Percentiles rank a stretch among this genome's conserved stretches.
These are phyloP conservation scores for Lepidium campestre DNA, from an alignment of 441 rosid species.

Conservation along the genomic window DNA sequence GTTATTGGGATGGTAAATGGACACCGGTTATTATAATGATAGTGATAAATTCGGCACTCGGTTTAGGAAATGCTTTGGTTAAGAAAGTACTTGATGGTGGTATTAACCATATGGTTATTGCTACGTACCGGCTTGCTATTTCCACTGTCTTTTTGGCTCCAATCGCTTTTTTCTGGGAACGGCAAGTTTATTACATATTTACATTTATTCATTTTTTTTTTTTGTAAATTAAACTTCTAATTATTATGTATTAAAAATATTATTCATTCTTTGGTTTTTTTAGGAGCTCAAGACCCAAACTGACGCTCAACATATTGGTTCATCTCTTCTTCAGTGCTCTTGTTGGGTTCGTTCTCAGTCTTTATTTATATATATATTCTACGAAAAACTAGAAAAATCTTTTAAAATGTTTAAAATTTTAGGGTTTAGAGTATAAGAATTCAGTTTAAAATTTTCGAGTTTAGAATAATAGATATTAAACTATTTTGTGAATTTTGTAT, in stretches of 20 bases:
- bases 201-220: not conserved
- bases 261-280: not conserved
- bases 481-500: not conserved
- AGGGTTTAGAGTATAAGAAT: not conserved
- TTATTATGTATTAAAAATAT: not conserved
- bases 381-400: too few relatives aligned
- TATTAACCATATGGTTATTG: constrained; percentile 30
- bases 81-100: constrained; percentile 31
- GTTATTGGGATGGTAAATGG: constrained; percentile 31
- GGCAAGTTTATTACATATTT: constrained; percentile 14
- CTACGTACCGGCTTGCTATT: constrained; percentile 33
- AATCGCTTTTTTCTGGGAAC: constrained; percentile 28
- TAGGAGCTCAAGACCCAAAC: not conserved
- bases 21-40: constrained; percentile 25
- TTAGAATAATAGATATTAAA: not conserved
- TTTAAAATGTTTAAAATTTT: too few relatives aligned
- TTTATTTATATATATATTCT: too few relatives aligned
- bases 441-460: not conserved
- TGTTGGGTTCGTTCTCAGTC: constrained; percentile 27
- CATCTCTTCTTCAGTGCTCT: constrained; percentile 33
- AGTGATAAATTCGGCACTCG: constrained; percentile 18
- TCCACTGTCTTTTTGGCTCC: constrained; percentile 28
- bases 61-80: constrained; percentile 25
- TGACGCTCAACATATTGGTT: constrained; percentile 3
- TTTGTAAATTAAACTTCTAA: not conserved